Percentiles rank a stretch among this genome's conserved stretches.
Conservation (phyloP, 2,329 filamentous ascomycete species). For the Cephalotrichum gorgonifer region DNA sequence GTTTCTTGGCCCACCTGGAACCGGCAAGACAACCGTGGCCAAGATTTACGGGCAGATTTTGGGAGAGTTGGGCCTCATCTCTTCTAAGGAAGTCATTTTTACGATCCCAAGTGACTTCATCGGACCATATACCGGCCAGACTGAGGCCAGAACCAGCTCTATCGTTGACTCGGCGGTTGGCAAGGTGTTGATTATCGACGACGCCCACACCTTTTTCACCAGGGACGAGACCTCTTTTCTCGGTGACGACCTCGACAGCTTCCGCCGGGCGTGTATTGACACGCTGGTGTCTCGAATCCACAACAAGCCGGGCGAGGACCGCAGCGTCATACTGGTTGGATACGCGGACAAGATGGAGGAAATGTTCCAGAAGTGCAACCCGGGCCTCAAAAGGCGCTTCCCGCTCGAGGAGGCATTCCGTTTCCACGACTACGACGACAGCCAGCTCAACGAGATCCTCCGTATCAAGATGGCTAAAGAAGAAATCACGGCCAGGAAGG, state of each 20-base stretch:
- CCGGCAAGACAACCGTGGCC: conserved; percentile 66
- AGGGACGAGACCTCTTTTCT: conserved; percentile 21
- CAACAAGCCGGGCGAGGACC: conserved; percentile 57
- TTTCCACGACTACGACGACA: background rate
- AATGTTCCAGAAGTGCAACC: conserved; percentile 68
- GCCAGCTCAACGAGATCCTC: background rate
- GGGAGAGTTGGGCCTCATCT: conserved; percentile 55
- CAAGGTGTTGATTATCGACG: conserved; percentile 72
- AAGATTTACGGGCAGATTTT: conserved; percentile 63
- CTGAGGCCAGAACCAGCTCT: conserved; percentile 60
- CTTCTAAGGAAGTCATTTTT: conserved; percentile 58
- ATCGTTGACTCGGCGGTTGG: conserved; percentile 57
- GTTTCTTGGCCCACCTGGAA: conserved; percentile 63
- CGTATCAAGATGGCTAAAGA: background rate
- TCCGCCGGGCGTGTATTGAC: conserved; percentile 57
- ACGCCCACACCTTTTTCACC: conserved; percentile 57
- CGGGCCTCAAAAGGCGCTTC: conserved; percentile 57
- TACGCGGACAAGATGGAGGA: conserved; percentile 59
- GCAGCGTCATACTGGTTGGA: conserved; percentile 61
- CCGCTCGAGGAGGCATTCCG: conserved; percentile 45
- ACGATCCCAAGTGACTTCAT: conserved; percentile 70
- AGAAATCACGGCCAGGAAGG: conserved; percentile 41
- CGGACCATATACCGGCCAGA: conserved; percentile 50
- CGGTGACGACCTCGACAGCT: conserved; percentile 32
- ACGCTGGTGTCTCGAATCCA: conserved; percentile 68